Conservation (phyloP, 495 filamentous ascomycete genomes). For the Neurospora pannonica region DNA sequence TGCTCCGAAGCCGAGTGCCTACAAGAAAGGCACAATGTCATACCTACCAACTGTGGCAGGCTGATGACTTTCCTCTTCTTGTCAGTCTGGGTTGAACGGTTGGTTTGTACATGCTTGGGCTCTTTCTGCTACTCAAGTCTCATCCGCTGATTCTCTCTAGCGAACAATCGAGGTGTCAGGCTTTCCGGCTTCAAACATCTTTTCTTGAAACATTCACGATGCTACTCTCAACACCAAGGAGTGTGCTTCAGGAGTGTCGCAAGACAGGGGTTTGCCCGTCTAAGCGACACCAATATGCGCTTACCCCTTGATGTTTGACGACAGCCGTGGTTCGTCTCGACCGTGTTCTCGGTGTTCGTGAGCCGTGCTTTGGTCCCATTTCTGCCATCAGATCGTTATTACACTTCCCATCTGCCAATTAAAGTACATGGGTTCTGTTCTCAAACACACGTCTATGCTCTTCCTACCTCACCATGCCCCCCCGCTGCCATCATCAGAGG, state of each 20-base stretch:
- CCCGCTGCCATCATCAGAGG: neutral
- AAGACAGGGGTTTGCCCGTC: conserved; percentile 33
- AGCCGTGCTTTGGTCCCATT: neutral
- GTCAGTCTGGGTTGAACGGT: neutral
- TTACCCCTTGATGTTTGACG: neutral
- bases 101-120: neutral
- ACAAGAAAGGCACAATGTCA: neutral
- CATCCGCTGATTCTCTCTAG: neutral
- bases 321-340: neutral
- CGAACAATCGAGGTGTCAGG: neutral
- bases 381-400: neutral
- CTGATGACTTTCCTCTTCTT: neutral
- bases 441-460: neutral
- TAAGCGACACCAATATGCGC: neutral
- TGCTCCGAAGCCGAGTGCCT: too few species aligned
- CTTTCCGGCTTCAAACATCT: neutral
- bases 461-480: neutral
- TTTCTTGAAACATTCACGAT: neutral
- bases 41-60: neutral
- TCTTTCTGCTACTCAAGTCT: neutral
- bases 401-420: neutral
- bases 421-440: neutral
- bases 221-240: neutral
- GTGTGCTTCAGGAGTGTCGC: conserved; percentile 39
- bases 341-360: neutral